These are phyloP conservation scores for Cetraspora pellucida DNA, from an alignment of 192 early-diverging fungal genomes.

Conservation along the genomic window DNA sequence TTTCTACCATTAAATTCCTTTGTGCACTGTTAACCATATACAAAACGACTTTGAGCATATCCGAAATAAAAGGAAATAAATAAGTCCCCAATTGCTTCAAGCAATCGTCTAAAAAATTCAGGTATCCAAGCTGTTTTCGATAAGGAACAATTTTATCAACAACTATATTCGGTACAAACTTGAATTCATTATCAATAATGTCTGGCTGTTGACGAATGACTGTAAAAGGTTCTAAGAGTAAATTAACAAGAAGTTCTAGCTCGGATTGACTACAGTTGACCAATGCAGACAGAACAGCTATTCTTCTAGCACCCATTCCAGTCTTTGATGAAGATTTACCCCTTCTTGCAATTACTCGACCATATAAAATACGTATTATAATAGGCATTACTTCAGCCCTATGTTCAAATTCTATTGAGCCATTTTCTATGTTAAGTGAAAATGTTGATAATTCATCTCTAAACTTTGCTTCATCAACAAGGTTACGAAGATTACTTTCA, in stretches of 20 bases:
- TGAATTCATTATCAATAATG: conserved; percentile 43
- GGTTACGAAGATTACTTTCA: conserved; percentile 71
- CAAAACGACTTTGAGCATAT: conserved; percentile 73
- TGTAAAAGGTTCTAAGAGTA: conserved; percentile 83
- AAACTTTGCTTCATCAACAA: conserved; percentile 86
- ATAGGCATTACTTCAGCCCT: conserved; percentile 73
- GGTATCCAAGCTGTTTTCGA: conserved; percentile 79
- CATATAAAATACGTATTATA: conserved; percentile 84
- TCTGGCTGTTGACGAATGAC: conserved; percentile 49
- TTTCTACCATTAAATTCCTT: conserved; percentile 45
- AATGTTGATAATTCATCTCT: conserved; percentile 87
- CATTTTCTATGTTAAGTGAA: conserved; percentile 63
- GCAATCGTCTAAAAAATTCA: conserved; percentile 77
- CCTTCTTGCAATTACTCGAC: conserved; percentile 81
- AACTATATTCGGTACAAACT: conserved; percentile 41
- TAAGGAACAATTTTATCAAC: conserved; percentile 41
- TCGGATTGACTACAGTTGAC: conserved; percentile 67
- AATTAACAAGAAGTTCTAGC: conserved; percentile 70
- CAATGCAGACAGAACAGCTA: conserved; percentile 83
- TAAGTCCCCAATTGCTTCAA: conserved; percentile 80
- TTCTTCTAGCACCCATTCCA: conserved; percentile 71
- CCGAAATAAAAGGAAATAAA: conserved; percentile 70
- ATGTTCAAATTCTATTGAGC: conserved; percentile 64
- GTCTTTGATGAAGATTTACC: conserved; percentile 74
- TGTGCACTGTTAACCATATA: conserved; percentile 74